Base-by-base conservation (phyloP, 1,284 basidiomycete genomes). In the Naganishia sp. region DNA sequence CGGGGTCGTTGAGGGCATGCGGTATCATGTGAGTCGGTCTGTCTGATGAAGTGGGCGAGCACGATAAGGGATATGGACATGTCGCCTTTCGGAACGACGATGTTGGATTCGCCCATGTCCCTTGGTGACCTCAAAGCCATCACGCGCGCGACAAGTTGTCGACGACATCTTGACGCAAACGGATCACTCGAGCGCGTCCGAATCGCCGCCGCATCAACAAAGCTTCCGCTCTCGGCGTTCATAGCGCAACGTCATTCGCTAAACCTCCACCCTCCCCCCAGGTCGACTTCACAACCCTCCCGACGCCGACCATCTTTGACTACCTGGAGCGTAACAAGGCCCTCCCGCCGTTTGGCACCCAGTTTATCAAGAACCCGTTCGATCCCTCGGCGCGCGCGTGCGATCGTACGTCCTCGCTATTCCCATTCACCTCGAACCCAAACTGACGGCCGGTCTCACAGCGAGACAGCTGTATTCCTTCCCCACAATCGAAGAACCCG, bases 301-400 rank as follows among this genome's bases (percentile, higher is more conserved):
- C 58, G 23, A 61, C 58, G 32, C 32, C 58, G 17, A 50, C 45
- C 15, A 61, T 61, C 21, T 61, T 61, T 25, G 65, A 61, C 23
- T 66, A 66, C 52, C 58, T 66, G 35, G 65, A 66, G 53, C 50
- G 57, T n/a, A 66, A 66, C 52, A 66, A 62, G 43, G 57, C 65
- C 13, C 32, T 66, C 28, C 65, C 65, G 13, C 52, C 58, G 21
- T 66, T 66, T 41, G 65, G 65, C 15, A 51, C 58, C 23, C 57
- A 60, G 10, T 61, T 43, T 41, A 62, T 66, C 31, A 42, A 53
- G 17, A 61, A 60, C 43, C 51, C 60, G 6, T 66, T 60, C 42
- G 65, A 66, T 28, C 50, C 53, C 9, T 45, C 53, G 35, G 65
- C 58, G 0, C 32, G 52, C 32, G 57, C 65, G 6, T 54, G 50